Evolutionary conservation across 2,329 filamentous ascomycete species (phyloP), one percentile per base, ranked within the genome.

Genomic region (Coniochaeta ligniaria): DNA sequence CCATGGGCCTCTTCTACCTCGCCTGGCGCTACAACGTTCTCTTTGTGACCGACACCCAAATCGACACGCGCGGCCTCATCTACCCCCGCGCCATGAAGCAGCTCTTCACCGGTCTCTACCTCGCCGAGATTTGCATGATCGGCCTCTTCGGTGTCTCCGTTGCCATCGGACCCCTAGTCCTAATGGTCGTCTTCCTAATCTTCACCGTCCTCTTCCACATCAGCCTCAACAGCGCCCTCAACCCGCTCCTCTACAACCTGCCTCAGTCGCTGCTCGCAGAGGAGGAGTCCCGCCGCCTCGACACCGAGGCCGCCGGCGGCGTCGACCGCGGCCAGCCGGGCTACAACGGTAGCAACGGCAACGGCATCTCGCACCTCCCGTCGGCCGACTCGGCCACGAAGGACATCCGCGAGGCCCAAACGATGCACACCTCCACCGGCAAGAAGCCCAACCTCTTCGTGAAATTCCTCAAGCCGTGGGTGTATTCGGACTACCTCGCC

Each of bases 21-120:
- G 90, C 92, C 56, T 96, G 92, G 80, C 85, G 90, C 20, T 96
- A 98, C 80, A 96, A 96, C 71, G 76, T 98, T 60, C 82, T 97
- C 57, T 97, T 91, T 73, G 92, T 96, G 38, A 89, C 87, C 58
- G 90, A 96, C 70, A 86, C 90, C 9, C 77, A 85, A 62, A 87
- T 96, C 68, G 92, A 97, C 71, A 96, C 91, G 41, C 91, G 96
- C 70, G 93, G 94, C 17, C 83, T 94, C 16, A 87, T 91, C 66
- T 97, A 96, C 70, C 89, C 91, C 1, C 88, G 88, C n/a, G 93
- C 91, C 1, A 79, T 98, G 58, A 88, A 96, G 72, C 93, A 97
- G 61, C 84, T 96, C 56, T 86, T 94, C 31, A 87, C 88, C 1
- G 93, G 94, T 24, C 79, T 96, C 57, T 97, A 98, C 72, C 80